A percentile compares a stretch with the other conserved stretches of the same genome.
phyloP scores from a whole-genome alignment of 805 yeast species.

The Phaffomyces thermotolerans region DNA sequence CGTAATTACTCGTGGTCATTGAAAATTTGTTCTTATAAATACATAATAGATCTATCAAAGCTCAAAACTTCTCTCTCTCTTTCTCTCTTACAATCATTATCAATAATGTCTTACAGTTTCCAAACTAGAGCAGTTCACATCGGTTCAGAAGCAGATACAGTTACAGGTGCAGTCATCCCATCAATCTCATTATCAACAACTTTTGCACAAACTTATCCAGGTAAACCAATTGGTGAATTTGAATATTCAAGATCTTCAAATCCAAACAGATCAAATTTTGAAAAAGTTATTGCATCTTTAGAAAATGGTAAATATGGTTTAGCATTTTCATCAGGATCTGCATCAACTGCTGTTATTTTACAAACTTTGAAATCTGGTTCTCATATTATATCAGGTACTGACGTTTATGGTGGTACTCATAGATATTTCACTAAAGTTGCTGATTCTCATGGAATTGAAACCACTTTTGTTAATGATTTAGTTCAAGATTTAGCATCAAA shows the following conservation, averaged over 20 bases:
- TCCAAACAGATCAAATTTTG: conserved; percentile 81
- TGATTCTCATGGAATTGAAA: conserved; percentile 64
- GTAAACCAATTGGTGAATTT: conserved; percentile 68
- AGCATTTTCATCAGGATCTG: conserved; percentile 82
- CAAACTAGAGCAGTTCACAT: conserved; percentile 83
- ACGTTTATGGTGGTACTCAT: conserved; percentile 89
- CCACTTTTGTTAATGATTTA: conserved; percentile 61
- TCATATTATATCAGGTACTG: conserved; percentile 74
- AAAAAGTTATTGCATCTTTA: conserved; percentile 68
- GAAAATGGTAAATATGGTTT: conserved; percentile 71
- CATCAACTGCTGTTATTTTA: conserved; percentile 69
- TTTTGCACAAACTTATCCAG: conserved; percentile 73
- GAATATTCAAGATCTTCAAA: conserved; percentile 83
- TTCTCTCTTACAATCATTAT: not conserved
- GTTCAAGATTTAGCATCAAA: conserved; percentile 48
- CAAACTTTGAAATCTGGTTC: conserved; percentile 67
- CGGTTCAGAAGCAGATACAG: conserved; percentile 63
- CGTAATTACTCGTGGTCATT: conserved; percentile 3
- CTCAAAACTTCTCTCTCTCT: not conserved
- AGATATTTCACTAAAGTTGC: conserved; percentile 86
- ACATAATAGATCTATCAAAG: not conserved
- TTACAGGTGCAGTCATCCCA: conserved; percentile 82
- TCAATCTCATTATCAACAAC: conserved; percentile 82
- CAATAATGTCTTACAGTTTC: conserved; percentile 33
- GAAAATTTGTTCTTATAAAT: not conserved